Conservation (phyloP, 2,329 filamentous ascomycete species). For the Aspergillaceae sp. region DNA sequence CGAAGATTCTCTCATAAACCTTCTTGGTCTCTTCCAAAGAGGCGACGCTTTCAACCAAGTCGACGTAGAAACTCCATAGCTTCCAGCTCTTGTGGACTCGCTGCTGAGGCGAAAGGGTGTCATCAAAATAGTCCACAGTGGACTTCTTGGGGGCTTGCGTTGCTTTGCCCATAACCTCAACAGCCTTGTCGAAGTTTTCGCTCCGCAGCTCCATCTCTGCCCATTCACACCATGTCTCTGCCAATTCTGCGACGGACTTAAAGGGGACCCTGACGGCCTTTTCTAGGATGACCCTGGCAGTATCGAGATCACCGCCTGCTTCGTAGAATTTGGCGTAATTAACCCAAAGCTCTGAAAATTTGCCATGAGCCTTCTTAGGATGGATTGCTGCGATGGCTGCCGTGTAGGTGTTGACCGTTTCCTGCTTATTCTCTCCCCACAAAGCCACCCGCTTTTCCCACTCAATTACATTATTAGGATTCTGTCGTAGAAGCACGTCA, state of each 20-base stretch:
- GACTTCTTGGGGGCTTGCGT: conserved; percentile 94
- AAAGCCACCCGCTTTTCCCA: conserved; percentile 96
- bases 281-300: conserved; percentile 86
- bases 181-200: conserved; percentile 90
- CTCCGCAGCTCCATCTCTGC: conserved; percentile 95
- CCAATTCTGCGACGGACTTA: conserved; percentile 92
- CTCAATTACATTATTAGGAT: conserved; percentile 89
- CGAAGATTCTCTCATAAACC: conserved; percentile 95
- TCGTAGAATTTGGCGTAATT: conserved; percentile 98
- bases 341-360: conserved; percentile 90
- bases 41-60: conserved; percentile 89
- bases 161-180: conserved; percentile 93
- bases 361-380: conserved; percentile 86
- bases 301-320: conserved; percentile 70
- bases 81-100: conserved; percentile 99
- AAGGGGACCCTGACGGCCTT: conserved; percentile 97
- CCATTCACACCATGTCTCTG: conserved; percentile 99
- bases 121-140: conserved; percentile 99
- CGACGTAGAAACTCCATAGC: conserved; percentile 98
- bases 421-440: conserved; percentile 86
- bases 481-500: conserved; percentile 88
- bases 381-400: conserved; percentile 87
- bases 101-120: conserved; percentile 86
- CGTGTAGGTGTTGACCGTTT: conserved; percentile 90
- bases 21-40: conserved; percentile 85